Evolutionary conservation across 495 filamentous ascomycete species (phyloP).

Genomic region (Sordaria brevicollis): DNA sequence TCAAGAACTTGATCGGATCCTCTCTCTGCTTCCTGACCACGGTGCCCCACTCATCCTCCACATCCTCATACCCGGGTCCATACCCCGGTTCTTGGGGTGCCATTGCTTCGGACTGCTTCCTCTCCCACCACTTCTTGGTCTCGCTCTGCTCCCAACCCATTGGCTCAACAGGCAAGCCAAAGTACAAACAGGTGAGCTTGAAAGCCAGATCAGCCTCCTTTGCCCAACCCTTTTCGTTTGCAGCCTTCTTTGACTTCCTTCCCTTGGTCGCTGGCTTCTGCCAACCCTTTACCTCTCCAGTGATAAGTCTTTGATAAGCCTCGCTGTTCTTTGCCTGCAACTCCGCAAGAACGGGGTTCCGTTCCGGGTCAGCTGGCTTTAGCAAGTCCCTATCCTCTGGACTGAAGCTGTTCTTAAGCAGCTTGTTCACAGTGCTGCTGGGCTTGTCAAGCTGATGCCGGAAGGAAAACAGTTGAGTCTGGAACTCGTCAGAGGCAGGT

Average conservation of each 20-base stretch:
- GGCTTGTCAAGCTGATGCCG: background rate
- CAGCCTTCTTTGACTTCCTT: background rate
- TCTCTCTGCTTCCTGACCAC: background rate
- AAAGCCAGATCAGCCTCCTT: slow-evolving; percentile 9
- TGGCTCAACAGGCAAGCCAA: slow-evolving; percentile 20
- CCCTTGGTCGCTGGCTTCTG: background rate
- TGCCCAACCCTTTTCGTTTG: background rate
- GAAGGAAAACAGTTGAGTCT: background rate
- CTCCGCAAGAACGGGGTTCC: slow-evolving; percentile 4
- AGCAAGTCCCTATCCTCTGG: slow-evolving; percentile 10
- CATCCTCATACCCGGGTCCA: background rate
- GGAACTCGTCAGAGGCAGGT: slow-evolving; percentile 5
- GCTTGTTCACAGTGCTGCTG: slow-evolving; percentile 1
- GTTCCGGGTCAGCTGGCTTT: slow-evolving; percentile 1
- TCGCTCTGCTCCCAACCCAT: slow-evolving; percentile 4
- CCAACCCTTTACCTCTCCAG: background rate
- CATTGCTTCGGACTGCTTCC: background rate
- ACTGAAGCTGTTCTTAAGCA: slow-evolving; percentile 8
- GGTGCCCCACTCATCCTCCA: slow-evolving; percentile 2
- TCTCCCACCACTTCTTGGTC: background rate
- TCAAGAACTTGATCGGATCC: slow-evolving; percentile 6
- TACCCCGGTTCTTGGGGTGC: background rate
- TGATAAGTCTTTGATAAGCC: slow-evolving; percentile 10
- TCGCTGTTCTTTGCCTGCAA: slow-evolving; percentile 11
- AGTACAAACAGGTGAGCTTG: slow-evolving; percentile 18